Conservation (phyloP, 2,329 filamentous ascomycete species). For the Beauveria varroae region DNA sequence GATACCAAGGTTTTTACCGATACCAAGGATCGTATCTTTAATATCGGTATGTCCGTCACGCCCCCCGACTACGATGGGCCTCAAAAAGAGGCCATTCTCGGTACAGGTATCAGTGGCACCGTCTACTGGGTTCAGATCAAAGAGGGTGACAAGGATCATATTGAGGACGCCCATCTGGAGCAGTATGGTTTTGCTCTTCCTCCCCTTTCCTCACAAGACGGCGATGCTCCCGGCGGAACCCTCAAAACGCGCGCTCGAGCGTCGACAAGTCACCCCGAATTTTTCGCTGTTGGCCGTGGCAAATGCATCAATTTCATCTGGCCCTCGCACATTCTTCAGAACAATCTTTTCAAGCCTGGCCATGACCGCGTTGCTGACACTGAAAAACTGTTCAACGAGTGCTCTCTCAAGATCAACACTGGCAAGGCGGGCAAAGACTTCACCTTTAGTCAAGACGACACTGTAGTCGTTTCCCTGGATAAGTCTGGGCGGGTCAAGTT, state of each 20-base stretch:
- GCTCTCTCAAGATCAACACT: conserved; percentile 86
- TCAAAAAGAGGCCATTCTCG: conserved; percentile 75
- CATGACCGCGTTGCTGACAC: conserved; percentile 71
- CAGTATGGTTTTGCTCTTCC: conserved; percentile 84
- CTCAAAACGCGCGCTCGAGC: conserved; percentile 92
- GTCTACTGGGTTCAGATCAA: conserved; percentile 92
- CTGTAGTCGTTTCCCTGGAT: conserved; percentile 87
- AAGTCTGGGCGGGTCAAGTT: conserved; percentile 96
- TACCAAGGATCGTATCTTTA: conserved; percentile 90
- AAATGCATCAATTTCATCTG: conserved; percentile 92
- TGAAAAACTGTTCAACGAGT: conserved; percentile 78
- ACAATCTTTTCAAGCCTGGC: conserved; percentile 55
- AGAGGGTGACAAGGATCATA: conserved; percentile 68
- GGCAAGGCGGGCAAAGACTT: conserved; percentile 99
- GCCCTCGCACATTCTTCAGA: conserved; percentile 55
- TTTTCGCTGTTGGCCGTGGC: conserved; percentile 90
- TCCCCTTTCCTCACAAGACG: conserved; percentile 76
- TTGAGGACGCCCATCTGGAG: conserved; percentile 72
- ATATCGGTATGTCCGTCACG: conserved; percentile 73
- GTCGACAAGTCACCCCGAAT: conserved; percentile 82
- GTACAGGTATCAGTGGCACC: conserved; percentile 87
- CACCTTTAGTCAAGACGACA: conserved; percentile 93
- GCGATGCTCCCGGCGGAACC: conserved; percentile 84
- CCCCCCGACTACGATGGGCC: conserved; percentile 46
- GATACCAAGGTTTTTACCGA: conserved; percentile 89